Percentiles rank a stretch among this genome's conserved stretches.
These are phyloP conservation scores for Didymella exigua DNA, from an alignment of 2,329 filamentous ascomycete species.

Conservation along the genomic window DNA sequence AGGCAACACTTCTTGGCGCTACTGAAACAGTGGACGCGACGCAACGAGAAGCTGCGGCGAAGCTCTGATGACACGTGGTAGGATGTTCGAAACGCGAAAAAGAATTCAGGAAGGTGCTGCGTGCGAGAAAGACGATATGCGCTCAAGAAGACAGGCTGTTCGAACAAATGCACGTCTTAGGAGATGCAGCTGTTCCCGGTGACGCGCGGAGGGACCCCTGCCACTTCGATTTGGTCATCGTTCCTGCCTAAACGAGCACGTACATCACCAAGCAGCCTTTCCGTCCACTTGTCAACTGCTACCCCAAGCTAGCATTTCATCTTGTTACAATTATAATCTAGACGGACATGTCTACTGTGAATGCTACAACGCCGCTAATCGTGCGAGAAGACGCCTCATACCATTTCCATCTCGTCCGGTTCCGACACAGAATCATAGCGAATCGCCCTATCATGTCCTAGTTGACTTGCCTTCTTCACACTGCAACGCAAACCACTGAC, in stretches of 20 bases:
- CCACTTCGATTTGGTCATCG: background rate
- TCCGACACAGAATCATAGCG: background rate
- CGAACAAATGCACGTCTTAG: background rate
- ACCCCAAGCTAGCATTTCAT: background rate
- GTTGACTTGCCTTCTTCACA: background rate
- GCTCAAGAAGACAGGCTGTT: background rate
- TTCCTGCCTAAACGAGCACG: constrained; percentile 12
- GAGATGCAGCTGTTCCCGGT: constrained; percentile 2
- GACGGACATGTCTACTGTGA: background rate
- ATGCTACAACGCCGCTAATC: background rate
- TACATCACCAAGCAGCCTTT: background rate
- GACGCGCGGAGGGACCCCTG: constrained; percentile 15
- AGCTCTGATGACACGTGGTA: constrained; percentile 37
- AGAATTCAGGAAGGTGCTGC: background rate
- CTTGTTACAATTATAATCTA: background rate
- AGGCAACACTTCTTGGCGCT: constrained; percentile 39
- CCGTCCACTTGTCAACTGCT: background rate
- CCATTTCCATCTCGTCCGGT: background rate
- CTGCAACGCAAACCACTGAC: background rate
- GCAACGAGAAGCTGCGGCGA: constrained; percentile 22
- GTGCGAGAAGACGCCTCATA: background rate
- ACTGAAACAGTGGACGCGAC: constrained; percentile 40
- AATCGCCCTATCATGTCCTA: background rate
- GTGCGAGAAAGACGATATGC: background rate
- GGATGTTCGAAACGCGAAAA: background rate